phyloP scores from a whole-genome alignment of 2,329 filamentous ascomycete species.

The Claviceps cyperi region DNA sequence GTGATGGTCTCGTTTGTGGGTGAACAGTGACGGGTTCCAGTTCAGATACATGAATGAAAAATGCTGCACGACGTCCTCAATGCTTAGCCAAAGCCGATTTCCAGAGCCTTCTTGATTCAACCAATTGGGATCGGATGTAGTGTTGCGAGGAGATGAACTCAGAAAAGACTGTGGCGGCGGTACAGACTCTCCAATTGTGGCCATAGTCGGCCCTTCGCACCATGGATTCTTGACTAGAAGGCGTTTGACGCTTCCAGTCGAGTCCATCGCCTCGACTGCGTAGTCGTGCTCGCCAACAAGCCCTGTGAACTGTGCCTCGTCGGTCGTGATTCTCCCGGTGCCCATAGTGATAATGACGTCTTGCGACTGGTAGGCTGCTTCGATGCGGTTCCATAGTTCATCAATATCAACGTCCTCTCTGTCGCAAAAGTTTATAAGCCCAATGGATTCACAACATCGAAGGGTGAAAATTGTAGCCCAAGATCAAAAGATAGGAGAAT shows the following conservation, averaged over 20 bases:
- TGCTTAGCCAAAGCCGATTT: conserved; percentile 87
- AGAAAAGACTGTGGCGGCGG: conserved; percentile 6
- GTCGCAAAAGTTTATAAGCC: not conserved
- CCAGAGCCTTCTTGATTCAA: conserved; percentile 17
- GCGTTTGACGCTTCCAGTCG: conserved; percentile 42
- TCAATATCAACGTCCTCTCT: conserved; percentile 67
- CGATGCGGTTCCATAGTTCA: conserved; percentile 64
- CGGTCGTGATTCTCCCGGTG: conserved; percentile 64
- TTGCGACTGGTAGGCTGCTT: conserved; percentile 57
- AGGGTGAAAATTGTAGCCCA: not conserved
- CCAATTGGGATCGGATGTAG: not conserved
- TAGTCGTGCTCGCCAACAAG: conserved; percentile 89
- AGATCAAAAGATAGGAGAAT: not conserved
- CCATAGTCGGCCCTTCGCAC: conserved; percentile 61
- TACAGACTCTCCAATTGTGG: conserved; percentile 22
- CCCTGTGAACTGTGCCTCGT: conserved; percentile 68
- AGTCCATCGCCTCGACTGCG: conserved; percentile 68
- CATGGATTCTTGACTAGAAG: conserved; percentile 92
- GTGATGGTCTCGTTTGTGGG: conserved; percentile 72
- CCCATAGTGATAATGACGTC: conserved; percentile 83
- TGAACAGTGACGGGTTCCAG: conserved; percentile 84
- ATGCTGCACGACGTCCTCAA: conserved; percentile 76
- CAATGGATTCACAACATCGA: not conserved
- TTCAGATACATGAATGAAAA: conserved; percentile 96
- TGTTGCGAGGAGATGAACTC: not conserved